Conservation (phyloP, 202 grass and related monocot species). For the Alloteropsis angusta region DNA sequence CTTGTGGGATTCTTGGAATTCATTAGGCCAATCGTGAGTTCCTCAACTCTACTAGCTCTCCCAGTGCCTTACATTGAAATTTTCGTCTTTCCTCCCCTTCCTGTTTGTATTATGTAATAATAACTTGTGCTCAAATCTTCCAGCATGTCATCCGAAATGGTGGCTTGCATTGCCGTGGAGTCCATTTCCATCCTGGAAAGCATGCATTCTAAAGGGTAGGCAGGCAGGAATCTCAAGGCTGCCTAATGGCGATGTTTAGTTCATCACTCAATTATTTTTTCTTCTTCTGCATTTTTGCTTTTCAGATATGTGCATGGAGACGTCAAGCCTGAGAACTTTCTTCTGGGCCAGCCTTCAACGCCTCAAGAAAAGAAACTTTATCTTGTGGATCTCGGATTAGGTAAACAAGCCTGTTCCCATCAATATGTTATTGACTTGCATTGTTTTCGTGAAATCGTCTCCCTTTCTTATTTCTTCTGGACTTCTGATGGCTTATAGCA, state of each 20-base stretch:
- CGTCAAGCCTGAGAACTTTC: slow-evolving; percentile 75
- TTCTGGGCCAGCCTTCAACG: slow-evolving; percentile 63
- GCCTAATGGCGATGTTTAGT: neutral
- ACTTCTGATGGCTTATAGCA: neutral
- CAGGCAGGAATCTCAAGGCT: neutral
- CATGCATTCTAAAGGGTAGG: slow-evolving; percentile 73
- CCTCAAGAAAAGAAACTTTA: slow-evolving; percentile 82
- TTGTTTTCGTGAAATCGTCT: neutral
- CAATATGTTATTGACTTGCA: slow-evolving; percentile 4
- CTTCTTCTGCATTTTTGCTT: neutral
- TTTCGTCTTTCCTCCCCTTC: neutral
- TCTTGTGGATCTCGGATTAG: slow-evolving; percentile 92
- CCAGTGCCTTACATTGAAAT: neutral
- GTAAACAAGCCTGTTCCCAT: slow-evolving; percentile 18
- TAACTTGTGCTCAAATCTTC: slow-evolving; percentile 18
- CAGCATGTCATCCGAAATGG: slow-evolving; percentile 79
- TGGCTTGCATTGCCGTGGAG: slow-evolving; percentile 63
- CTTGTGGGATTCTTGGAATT: slow-evolving; percentile 75
- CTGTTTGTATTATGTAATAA: neutral
- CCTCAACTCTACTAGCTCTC: neutral
- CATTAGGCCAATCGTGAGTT: slow-evolving; percentile 58
- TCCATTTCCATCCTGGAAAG: slow-evolving; percentile 66
- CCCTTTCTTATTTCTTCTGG: neutral
- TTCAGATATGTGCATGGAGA: slow-evolving; percentile 72
- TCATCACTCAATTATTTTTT: neutral